Percentiles rank a stretch among this genome's conserved stretches.
Evolutionary conservation across 1,284 basidiomycete species (phyloP).

Genomic region (Bondarzewia mesenterica): DNA sequence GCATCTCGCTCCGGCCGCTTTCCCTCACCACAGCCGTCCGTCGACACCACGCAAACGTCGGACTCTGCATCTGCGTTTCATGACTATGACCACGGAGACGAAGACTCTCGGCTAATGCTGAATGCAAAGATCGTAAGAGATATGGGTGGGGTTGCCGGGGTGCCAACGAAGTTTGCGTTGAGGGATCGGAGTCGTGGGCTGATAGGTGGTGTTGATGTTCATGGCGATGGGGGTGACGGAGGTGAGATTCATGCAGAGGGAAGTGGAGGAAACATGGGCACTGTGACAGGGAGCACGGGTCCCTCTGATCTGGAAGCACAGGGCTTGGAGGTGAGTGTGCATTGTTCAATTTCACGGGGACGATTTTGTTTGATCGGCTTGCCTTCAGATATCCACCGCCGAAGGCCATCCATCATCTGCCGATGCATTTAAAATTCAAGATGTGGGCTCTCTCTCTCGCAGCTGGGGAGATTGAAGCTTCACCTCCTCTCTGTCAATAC

Average conservation of each 20-base stretch:
- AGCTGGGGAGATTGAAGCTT: slow-evolving; percentile 21
- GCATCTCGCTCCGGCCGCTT: slow-evolving; percentile 26
- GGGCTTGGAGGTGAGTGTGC: background rate
- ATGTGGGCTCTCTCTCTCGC: slow-evolving; percentile 13
- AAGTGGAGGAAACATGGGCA: background rate
- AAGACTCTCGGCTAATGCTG: background rate
- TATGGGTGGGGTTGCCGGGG: background rate
- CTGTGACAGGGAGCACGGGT: background rate
- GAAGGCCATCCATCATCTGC: background rate
- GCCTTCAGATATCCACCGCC: background rate
- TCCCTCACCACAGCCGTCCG: slow-evolving; percentile 17
- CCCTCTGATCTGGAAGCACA: background rate
- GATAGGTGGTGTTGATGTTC: background rate
- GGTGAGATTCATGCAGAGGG: background rate
- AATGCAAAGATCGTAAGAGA: background rate
- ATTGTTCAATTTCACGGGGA: background rate
- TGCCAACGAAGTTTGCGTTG: background rate
- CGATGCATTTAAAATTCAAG: slow-evolving; percentile 10
- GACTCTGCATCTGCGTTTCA: slow-evolving; percentile 9
- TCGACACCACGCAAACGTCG: slow-evolving; percentile 12
- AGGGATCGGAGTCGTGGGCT: background rate
- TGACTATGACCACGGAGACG: background rate
- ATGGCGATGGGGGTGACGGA: background rate
- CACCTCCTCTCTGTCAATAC: background rate
- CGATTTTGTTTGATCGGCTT: background rate